A percentile compares a stretch with the other conserved stretches of the same genome.
phyloP scores from a whole-genome alignment of 176 grass and related monocot genomes.

The Musa schizocarpa region DNA sequence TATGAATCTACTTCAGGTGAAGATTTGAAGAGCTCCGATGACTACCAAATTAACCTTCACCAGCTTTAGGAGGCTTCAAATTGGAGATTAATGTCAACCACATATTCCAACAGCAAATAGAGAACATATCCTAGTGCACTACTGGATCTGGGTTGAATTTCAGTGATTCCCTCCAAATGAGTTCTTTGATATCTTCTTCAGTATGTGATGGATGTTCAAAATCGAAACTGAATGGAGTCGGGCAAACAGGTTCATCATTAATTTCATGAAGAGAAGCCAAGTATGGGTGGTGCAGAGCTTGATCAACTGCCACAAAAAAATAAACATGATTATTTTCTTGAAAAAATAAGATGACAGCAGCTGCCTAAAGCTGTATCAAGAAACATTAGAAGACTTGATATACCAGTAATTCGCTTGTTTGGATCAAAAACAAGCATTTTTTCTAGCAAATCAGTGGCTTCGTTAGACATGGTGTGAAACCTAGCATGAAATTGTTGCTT shows the following conservation, averaged over 20 bases:
- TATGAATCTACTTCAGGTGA: too few species aligned
- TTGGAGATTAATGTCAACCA: not conserved
- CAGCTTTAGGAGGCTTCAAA: not conserved
- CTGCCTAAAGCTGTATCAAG: slow-evolving; percentile 28
- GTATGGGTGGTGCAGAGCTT: slow-evolving; percentile 78
- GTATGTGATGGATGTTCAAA: slow-evolving; percentile 96
- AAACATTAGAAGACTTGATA: not conserved
- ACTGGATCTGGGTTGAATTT: slow-evolving; percentile 90
- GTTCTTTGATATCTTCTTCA: slow-evolving; percentile 92
- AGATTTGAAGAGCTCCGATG: too few species aligned
- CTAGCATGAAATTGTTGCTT: slow-evolving; percentile 82
- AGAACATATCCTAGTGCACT: slow-evolving; percentile 24
- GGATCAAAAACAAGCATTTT: slow-evolving; percentile 99
- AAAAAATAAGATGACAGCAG: not conserved
- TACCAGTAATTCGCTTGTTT: slow-evolving; percentile 92
- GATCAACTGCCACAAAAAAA: slow-evolving; percentile 50
- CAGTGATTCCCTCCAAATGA: slow-evolving; percentile 86
- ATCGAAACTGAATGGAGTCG: slow-evolving; percentile 82
- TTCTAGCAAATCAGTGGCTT: slow-evolving; percentile 88
- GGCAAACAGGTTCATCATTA: slow-evolving; percentile 73
- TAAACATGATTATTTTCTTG: not conserved
- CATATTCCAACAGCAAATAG: not conserved
- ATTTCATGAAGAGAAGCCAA: slow-evolving; percentile 71
- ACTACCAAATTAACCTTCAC: not conserved
- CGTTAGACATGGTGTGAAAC: slow-evolving; percentile 66